phyloP scores from a whole-genome alignment of 306 rosid genomes.

The Herpetospermum pedunculosum region DNA sequence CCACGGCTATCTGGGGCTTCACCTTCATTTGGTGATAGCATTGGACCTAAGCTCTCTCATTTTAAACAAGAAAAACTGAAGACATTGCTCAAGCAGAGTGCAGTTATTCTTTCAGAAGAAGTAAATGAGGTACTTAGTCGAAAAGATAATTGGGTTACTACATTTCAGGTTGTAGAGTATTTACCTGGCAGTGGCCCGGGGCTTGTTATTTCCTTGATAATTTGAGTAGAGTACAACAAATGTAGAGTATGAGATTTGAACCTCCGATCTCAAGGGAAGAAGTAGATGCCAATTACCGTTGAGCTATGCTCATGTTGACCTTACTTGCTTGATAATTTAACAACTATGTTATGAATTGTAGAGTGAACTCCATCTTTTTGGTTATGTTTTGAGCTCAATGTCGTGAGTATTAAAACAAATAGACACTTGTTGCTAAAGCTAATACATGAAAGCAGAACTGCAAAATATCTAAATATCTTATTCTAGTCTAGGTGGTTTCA shows the following conservation, averaged over 20 bases:
- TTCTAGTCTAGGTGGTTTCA: not conserved
- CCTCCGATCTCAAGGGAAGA: no score
- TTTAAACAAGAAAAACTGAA: constrained; percentile 45
- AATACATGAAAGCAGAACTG: not conserved
- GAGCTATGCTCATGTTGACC: no score
- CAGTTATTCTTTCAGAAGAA: constrained; percentile 52
- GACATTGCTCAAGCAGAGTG: constrained; percentile 61
- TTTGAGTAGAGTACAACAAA: no score
- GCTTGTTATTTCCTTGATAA: not conserved
- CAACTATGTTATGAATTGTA: not conserved
- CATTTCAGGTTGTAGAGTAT: not conserved
- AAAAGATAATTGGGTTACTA: not conserved
- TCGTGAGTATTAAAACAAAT: not conserved
- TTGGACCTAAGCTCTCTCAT: constrained; percentile 42
- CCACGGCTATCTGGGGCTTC: constrained; percentile 19
- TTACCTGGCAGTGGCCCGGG: not conserved
- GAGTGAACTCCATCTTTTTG: not conserved
- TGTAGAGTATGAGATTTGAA: no score
- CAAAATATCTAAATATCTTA: not conserved
- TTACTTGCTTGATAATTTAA: not conserved
- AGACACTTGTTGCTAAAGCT: not conserved
- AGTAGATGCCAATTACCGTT: no score
- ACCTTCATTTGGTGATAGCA: constrained; percentile 27
- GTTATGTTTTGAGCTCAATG: not conserved
- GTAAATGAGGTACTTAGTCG: constrained; percentile 61